A percentile compares a stretch with the other conserved stretches of the same genome.
These are phyloP conservation scores for Puccinellia tenuiflora DNA, from an alignment of 176 grass and related monocot species.

Conservation along the genomic window DNA sequence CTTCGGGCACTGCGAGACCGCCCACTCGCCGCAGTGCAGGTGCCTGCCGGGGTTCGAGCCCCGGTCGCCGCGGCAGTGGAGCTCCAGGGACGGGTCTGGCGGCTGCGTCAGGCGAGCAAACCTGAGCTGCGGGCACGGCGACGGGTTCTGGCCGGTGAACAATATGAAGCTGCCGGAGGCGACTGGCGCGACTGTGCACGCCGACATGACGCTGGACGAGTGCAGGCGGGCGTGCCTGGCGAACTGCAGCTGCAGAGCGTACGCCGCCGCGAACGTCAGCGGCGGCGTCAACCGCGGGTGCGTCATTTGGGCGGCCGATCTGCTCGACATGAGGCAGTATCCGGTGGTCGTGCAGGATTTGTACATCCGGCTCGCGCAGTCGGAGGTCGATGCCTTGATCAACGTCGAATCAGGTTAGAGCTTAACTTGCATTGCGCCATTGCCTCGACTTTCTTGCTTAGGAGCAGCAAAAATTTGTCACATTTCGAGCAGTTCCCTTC, in stretches of 20 bases:
- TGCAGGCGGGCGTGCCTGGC: conserved; percentile 31
- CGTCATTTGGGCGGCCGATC: conserved; percentile 40
- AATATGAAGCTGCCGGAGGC: conserved; percentile 47
- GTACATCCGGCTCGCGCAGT: conserved; percentile 45
- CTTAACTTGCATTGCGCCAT: too few relatives aligned
- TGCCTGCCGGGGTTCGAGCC: conserved; percentile 49
- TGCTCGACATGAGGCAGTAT: conserved; percentile 44
- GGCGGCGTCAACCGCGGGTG: conserved; percentile 18
- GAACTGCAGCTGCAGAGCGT: conserved; percentile 43
- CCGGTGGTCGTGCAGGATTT: conserved; percentile 20
- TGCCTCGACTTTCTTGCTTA: not conserved
- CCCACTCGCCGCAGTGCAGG: not conserved
- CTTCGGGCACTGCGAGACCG: conserved; percentile 30
- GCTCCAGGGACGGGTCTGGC: conserved; percentile 3
- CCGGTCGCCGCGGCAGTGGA: conserved; percentile 32
- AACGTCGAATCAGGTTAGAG: not conserved
- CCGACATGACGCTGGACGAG: conserved; percentile 18
- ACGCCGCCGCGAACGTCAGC: conserved; percentile 29
- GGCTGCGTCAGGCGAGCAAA: conserved; percentile 28
- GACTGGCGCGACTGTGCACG: conserved; percentile 28
- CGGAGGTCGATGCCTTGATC: conserved; percentile 30
- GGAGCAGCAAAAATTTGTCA: too few relatives aligned
- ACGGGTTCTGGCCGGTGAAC: conserved; percentile 38
- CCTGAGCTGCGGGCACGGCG: conserved; percentile 32
- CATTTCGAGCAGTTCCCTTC: not conserved